Evolutionary conservation across 2,329 filamentous ascomycete species (phyloP).

Genomic region (Huntiella savannae): DNA sequence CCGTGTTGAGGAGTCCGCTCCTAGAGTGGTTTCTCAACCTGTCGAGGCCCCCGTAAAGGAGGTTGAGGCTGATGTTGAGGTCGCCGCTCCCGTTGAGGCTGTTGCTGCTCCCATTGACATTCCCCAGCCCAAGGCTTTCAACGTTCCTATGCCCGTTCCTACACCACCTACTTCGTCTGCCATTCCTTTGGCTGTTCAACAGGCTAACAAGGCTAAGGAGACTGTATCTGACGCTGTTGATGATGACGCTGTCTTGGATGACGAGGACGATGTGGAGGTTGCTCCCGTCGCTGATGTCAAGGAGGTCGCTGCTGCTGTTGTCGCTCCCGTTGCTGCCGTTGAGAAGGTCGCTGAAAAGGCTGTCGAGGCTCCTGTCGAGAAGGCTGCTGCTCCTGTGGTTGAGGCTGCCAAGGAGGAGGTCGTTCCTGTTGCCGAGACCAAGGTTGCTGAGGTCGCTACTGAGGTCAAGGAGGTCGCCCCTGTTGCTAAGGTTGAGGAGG

Average conservation of each 20-base stretch:
- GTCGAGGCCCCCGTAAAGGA: not conserved
- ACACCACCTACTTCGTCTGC: constrained; percentile 4
- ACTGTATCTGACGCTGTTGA: not conserved
- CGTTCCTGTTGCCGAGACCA: not conserved
- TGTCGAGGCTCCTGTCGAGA: not conserved
- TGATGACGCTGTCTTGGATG: not conserved
- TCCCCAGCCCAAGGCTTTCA: not conserved
- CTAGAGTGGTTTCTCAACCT: not conserved
- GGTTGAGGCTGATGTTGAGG: not conserved
- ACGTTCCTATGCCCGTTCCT: not conserved
- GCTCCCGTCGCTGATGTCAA: not conserved
- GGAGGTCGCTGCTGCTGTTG: not conserved
- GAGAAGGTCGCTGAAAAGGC: not conserved
- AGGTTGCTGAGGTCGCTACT: not conserved
- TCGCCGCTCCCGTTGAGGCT: not conserved
- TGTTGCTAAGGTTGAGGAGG: not conserved
- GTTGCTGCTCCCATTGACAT: not conserved
- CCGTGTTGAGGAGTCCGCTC: not conserved
- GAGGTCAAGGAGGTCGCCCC: not conserved
- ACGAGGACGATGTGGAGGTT: not conserved
- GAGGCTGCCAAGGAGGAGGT: not conserved
- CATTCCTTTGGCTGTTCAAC: constrained; percentile 1
- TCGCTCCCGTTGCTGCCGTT: not conserved
- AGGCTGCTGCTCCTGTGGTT: not conserved
- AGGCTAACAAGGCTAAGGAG: not conserved